Evolutionary conservation across 345 rosid genomes (phyloP).

Genomic region (Eutrema japonicum): DNA sequence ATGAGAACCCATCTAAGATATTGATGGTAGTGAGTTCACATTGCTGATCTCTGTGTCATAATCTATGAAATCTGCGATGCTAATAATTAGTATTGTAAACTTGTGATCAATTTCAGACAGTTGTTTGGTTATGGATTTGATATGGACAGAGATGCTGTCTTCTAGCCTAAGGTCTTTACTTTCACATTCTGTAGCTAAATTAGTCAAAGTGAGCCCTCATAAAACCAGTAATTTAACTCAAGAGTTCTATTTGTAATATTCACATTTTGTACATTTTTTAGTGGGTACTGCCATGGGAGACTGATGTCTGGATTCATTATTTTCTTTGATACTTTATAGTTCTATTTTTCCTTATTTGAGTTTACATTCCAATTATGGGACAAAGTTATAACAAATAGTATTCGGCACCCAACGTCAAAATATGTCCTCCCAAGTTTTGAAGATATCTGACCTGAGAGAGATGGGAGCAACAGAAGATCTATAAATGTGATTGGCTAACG

Average conservation of each 20-base stretch:
- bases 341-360: constrained; percentile 7
- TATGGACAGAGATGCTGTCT: constrained; percentile 23
- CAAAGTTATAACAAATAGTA: constrained; percentile 7
- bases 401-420: not conserved
- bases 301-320: constrained; percentile 10
- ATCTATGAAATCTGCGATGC: constrained; percentile 20
- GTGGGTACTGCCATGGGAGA: not conserved
- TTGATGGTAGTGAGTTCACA: constrained; percentile 32
- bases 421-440: constrained; percentile 21
- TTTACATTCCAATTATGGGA: constrained; percentile 14
- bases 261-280: not conserved
- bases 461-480: constrained; percentile 2
- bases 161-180: not conserved
- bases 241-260: constrained; percentile 1
- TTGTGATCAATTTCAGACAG: constrained; percentile 20
- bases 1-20: constrained; percentile 32
- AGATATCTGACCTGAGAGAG: constrained; percentile 9
- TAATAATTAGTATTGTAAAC: not conserved
- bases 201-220: constrained; percentile 9
- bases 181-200: constrained; percentile 31
- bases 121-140: constrained; percentile 36
- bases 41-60: constrained; percentile 16
- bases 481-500: constrained; percentile 23
- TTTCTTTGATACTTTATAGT: not conserved
- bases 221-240: constrained; percentile 6